Base-by-base conservation (phyloP, 768 basidiomycete species). In the Mrakia gelida region DNA sequence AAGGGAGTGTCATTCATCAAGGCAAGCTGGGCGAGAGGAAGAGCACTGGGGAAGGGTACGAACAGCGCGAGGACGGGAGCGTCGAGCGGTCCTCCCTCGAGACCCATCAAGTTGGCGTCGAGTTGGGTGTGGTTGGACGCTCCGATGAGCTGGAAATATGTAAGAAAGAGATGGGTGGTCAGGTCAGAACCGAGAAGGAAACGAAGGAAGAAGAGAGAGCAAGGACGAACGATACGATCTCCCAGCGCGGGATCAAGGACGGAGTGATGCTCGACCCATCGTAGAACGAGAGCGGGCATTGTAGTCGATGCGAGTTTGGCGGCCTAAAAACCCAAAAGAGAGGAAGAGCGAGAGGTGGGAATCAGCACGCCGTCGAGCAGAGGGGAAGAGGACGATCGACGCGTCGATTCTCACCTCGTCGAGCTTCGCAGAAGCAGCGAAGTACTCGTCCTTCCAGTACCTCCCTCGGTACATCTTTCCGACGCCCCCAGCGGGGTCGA, bases 91-190 rank as follows among this genome's bases (percentile, higher is more conserved):
- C 89, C 89, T 81, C 88, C 88, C 80, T 86, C 88, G 70, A 83
- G 79, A 76, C 82, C 81, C 13, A 62, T 79, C 43, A 84, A 75
- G 71, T 84, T 84, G 43, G 87, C 84, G 81, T 90, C 87, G 68
- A 90, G 88, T 80, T 91, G 90, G 43, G 85, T 84, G 80, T 88
- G 71, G 77, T 86, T 89, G 6, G 88, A 88, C 38, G 90, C 90
- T n/a, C 90, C 90, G 80, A 91, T 90, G 75, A 91, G 84, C 73
- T 75, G 73, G 59, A n/a, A n/a, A 10, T 38, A 38, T 38, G 8
- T 38, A 18, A 30, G 13, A 15, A n/a, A 3, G 32, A 15, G 54
- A 38, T 8, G 56, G 6, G 54, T 4, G 54, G 21, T 76, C 90
- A 84, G 32, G 5, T 45, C 2, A 87, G 82, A 80, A 89, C 88